Base-by-base conservation (phyloP, 768 basidiomycete genomes). In the Psilocybe cyanescens region DNA sequence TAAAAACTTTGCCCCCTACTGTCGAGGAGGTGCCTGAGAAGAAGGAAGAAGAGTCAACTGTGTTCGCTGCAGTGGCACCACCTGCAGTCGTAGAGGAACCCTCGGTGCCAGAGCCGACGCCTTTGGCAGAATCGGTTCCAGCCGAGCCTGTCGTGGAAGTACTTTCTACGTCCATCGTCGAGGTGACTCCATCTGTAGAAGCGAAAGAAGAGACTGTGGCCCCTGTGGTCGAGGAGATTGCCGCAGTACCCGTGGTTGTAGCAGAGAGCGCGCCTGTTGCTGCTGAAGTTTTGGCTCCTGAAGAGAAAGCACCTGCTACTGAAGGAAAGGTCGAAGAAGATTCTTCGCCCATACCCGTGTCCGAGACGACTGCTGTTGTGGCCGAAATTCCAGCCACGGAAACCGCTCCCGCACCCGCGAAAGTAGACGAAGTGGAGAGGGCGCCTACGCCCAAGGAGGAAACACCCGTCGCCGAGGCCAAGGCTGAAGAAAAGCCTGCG, bases 361-460 rank as follows among this genome's bases (percentile, higher is more conserved):
- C 37, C 24, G 24, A 24, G 24, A 24, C 24, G 24, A 24, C 33
- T 35, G 33, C 33, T 35, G 11, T 35, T 24, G 24, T 24, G 24
- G 24, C 24, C 16, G 31, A 30, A 53, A 7, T 17, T 7, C 44
- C 54, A 19, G 19, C n/a, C 14, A 7, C 49, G 11, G 49, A 63
- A 57, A 14, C 55, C 44, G 59, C 54, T 30, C 41, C 56, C 28
- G 50, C 44, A 30, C 46, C 53, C 16, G 45, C 58, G 19, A 44
- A 60, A 16, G 39, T 9, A 64, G 49, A 19, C 35, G 37, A 51
- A 57, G 47, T 30, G 4, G 58, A 52, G 16, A 19, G 16, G 8
- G 14, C 28, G n/a, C 11, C 33, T 59, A 28, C 33, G 35, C 33
- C 54, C 30, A 47, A 55, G 29, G 47, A 19, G 14, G 39, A 59